Conservation (phyloP, 1,284 basidiomycete species). For the Trametes polyzona region DNA sequence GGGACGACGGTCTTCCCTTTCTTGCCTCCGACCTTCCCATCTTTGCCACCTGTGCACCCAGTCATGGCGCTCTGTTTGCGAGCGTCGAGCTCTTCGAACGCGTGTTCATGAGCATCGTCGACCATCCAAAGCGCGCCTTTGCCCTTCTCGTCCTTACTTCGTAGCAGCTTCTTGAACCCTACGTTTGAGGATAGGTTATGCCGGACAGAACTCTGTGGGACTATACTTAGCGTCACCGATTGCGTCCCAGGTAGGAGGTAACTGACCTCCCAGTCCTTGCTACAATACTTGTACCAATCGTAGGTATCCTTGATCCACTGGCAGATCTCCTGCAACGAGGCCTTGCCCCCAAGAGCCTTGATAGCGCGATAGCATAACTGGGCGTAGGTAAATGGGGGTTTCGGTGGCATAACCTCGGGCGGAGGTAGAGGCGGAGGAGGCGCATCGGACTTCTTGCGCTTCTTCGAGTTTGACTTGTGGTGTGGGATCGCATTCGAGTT, state of each 20-base stretch:
- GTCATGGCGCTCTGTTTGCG: conserved; percentile 46
- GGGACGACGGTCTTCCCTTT: conserved; percentile 53
- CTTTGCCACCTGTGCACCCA: conserved; percentile 40
- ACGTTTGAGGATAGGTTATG: conserved; percentile 90
- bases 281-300: conserved; percentile 86
- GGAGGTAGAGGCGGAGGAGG: conserved; percentile 47
- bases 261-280: conserved; percentile 80
- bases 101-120: conserved; percentile 71
- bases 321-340: conserved; percentile 91
- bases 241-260: conserved; percentile 13
- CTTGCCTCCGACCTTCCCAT: conserved; percentile 44
- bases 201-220: conserved; percentile 81
- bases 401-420: conserved; percentile 78
- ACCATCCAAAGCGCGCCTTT: conserved; percentile 92
- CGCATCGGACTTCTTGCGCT: conserved; percentile 68
- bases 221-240: conserved; percentile 16
- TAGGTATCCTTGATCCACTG: conserved; percentile 88
- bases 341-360: conserved; percentile 79
- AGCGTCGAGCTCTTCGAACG: conserved; percentile 69
- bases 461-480: conserved; percentile 60
- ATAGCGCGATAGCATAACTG: conserved; percentile 82
- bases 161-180: conserved; percentile 85
- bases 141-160: conserved; percentile 83
- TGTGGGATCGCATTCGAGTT: conserved; percentile 60
- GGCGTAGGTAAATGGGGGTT: conserved; percentile 77